Conservation (phyloP, 352 stramenopile genomes). For the Pythium dissotocum region DNA sequence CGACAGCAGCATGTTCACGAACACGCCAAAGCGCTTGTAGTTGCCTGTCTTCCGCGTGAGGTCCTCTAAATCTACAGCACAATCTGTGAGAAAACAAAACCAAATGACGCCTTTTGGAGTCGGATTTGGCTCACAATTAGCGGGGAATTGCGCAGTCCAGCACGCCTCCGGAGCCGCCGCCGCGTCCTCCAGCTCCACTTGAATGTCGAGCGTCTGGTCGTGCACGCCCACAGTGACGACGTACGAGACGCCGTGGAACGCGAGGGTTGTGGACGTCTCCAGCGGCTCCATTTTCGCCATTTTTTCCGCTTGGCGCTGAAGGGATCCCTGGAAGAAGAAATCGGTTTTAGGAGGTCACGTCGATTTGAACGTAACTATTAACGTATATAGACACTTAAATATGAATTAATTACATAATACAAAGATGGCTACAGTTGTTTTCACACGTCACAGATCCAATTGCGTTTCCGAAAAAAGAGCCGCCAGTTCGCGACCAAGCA, state of each 20-base stretch:
- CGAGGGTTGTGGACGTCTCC: constrained; percentile 59
- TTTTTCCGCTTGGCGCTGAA: neutral
- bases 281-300: constrained; percentile 46
- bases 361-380: neutral
- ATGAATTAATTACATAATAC: neutral
- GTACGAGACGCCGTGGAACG: constrained; percentile 76
- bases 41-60: constrained; percentile 94
- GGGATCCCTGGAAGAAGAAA: constrained; percentile 8
- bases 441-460: neutral
- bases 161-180: constrained; percentile 18
- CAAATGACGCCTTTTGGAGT: neutral
- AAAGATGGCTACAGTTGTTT: neutral
- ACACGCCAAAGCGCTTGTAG: constrained; percentile 91
- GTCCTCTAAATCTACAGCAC: constrained; percentile 78
- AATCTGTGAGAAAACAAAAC: neutral
- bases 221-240: constrained; percentile 67
- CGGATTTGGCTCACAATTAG: constrained; percentile 32
- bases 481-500: neutral
- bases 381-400: neutral
- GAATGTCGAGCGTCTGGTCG: constrained; percentile 60
- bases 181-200: constrained; percentile 61
- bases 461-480: neutral
- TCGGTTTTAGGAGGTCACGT: neutral
- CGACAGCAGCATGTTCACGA: constrained; percentile 92
- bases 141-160: constrained; percentile 68